Percentiles rank a stretch among this genome's conserved stretches.
These are phyloP conservation scores for Beta corolliflora DNA, from an alignment of 179 eudicot genomes.

Conservation along the genomic window DNA sequence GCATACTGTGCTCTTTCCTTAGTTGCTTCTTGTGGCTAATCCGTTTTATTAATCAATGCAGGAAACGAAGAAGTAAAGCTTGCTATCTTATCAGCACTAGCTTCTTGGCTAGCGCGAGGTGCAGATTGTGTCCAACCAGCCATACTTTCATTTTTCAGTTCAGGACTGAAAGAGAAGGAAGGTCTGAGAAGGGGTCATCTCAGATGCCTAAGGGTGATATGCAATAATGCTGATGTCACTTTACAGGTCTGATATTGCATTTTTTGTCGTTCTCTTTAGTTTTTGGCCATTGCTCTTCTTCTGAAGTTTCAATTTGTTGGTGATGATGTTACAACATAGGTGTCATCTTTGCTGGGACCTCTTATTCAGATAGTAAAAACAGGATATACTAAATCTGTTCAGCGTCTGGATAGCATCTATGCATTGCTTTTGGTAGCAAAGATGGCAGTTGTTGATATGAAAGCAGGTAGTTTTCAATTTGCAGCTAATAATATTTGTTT, in stretches of 20 bases:
- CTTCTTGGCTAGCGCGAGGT: constrained; percentile 76
- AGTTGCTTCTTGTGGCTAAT: constrained; percentile 11
- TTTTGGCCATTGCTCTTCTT: background rate
- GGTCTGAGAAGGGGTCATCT: constrained; percentile 84
- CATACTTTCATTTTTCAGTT: constrained; percentile 58
- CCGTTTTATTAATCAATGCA: constrained; percentile 33
- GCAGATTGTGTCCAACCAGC: constrained; percentile 59
- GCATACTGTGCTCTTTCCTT: background rate
- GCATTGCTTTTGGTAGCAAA: constrained; percentile 74
- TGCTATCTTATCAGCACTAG: constrained; percentile 69
- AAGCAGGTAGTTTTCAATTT: constrained; percentile 59
- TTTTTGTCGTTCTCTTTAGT: constrained; percentile 5
- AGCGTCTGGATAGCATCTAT: constrained; percentile 91
- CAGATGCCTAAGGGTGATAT: constrained; percentile 69
- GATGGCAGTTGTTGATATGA: constrained; percentile 84
- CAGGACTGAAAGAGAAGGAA: constrained; percentile 96
- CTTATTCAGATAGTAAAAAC: constrained; percentile 86
- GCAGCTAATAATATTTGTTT: background rate
- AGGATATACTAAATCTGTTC: constrained; percentile 85
- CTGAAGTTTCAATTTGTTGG: constrained; percentile 3
- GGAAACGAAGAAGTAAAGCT: constrained; percentile 97
- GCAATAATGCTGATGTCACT: constrained; percentile 70
- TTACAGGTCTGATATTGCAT: constrained; percentile 47
- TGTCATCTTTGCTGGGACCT: constrained; percentile 72
- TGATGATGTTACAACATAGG: constrained; percentile 39